Percentiles rank a stretch among this genome's conserved stretches.
Conservation (phyloP, 2,329 filamentous ascomycete species). For the Trichothecium roseum region DNA sequence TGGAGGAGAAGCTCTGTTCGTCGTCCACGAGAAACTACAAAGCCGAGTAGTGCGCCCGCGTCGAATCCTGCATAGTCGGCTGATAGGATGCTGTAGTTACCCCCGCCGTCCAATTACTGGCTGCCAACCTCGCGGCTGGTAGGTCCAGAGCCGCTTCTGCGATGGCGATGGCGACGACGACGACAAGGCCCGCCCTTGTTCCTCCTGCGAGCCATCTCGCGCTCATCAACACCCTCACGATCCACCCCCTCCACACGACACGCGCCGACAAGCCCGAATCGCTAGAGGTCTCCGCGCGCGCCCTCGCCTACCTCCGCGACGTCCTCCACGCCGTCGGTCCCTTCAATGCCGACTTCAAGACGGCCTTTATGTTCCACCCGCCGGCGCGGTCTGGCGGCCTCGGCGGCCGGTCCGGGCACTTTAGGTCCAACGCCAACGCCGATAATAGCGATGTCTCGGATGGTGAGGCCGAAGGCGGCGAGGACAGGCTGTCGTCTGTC, state of each 20-base stretch:
- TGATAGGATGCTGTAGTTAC: no score
- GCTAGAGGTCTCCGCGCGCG: constrained; percentile 51
- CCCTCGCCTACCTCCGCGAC: constrained; percentile 60
- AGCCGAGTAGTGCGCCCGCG: not conserved
- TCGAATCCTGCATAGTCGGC: not conserved
- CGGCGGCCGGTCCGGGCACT: constrained; percentile 19
- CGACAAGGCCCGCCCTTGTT: constrained; percentile 42
- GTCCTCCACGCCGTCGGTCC: constrained; percentile 57
- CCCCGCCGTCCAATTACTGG: constrained; percentile 51
- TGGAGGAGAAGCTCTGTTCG: constrained; percentile 65
- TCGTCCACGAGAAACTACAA: no score
- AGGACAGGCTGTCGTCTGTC: constrained; percentile 42
- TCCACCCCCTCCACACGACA: constrained; percentile 73
- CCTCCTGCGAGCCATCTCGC: constrained; percentile 66
- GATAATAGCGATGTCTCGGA: constrained; percentile 32
- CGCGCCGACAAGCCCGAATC: constrained; percentile 53
- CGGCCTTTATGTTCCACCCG: constrained; percentile 59
- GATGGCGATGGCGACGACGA: no score
- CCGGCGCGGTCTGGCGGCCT: constrained; percentile 8
- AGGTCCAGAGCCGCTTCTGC: constrained; percentile 16
- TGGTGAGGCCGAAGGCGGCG: constrained; percentile 31
- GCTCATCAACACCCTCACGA: constrained; percentile 67
- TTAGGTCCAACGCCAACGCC: constrained; percentile 24
- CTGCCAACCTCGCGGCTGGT: constrained; percentile 49
- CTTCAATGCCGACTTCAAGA: constrained; percentile 55